A percentile compares a stretch with the other conserved stretches of the same genome.
Evolutionary conservation across 2,329 filamentous ascomycete genomes (phyloP).

Genomic region (Aspergillus fischeri): DNA sequence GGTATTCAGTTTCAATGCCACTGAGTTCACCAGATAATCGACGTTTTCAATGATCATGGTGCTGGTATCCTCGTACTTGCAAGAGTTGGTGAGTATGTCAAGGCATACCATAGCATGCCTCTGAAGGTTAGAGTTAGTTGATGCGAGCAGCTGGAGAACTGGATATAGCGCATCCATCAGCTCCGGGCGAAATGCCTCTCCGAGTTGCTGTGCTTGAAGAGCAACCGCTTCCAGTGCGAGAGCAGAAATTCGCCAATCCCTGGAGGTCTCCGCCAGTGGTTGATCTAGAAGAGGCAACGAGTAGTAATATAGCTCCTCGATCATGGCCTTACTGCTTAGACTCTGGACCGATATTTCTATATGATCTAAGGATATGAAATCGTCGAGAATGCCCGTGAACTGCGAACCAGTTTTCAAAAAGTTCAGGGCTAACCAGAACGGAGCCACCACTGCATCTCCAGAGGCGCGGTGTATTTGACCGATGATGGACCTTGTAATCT

Average conservation of each 20-base stretch:
- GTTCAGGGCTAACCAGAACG: slow-evolving; percentile 76
- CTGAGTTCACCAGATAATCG: slow-evolving; percentile 93
- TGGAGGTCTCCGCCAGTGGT: slow-evolving; percentile 31
- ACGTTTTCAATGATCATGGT: slow-evolving; percentile 84
- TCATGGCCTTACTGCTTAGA: slow-evolving; percentile 30
- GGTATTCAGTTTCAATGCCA: slow-evolving; percentile 82
- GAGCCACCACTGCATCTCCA: slow-evolving; percentile 60
- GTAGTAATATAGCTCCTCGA: slow-evolving; percentile 43
- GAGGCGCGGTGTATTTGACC: slow-evolving; percentile 57
- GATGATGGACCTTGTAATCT: slow-evolving; percentile 62
- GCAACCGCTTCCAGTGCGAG: slow-evolving; percentile 78
- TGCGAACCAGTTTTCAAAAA: slow-evolving; percentile 59
- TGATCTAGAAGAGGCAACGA: slow-evolving; percentile 40
- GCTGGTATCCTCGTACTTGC: slow-evolving; percentile 69
- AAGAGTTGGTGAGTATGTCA: slow-evolving; percentile 72
- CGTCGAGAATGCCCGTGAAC: slow-evolving; percentile 55
- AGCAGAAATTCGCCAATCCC: slow-evolving; percentile 70
- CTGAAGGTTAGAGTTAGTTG: slow-evolving; percentile 62
- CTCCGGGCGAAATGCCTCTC: slow-evolving; percentile 70
- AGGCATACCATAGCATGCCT: slow-evolving; percentile 78
- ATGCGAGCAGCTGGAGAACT: slow-evolving; percentile 81
- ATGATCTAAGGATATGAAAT: slow-evolving; percentile 58
- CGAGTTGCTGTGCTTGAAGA: slow-evolving; percentile 65
- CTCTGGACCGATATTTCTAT: slow-evolving; percentile 25
- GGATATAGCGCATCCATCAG: slow-evolving; percentile 90